Conservation (phyloP, 805 yeast species). For the Yamadazyma akitaensis region DNA sequence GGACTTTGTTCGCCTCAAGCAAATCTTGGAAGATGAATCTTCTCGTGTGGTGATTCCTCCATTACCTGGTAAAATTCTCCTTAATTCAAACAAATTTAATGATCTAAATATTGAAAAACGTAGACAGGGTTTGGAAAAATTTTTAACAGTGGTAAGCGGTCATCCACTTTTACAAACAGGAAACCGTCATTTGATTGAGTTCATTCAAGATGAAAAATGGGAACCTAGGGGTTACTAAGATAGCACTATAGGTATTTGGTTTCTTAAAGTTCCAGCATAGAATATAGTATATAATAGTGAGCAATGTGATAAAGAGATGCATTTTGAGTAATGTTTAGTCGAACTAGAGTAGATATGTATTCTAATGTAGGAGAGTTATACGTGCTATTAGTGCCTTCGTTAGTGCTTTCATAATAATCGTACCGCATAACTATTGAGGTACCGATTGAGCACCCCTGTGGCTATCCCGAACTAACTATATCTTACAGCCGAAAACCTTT, state of each 20-base stretch:
- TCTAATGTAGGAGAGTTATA: too few species aligned
- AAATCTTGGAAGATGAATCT: constrained; percentile 69
- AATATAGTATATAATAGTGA: neutral
- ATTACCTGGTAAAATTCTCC: constrained; percentile 83
- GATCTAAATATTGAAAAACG: constrained; percentile 82
- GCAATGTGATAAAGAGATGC: neutral
- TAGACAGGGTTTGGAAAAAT: constrained; percentile 77
- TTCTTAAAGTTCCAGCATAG: neutral
- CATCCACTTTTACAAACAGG: constrained; percentile 94
- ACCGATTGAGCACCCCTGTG: neutral
- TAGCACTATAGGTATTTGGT: too few species aligned
- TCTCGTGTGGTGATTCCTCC: constrained; percentile 80
- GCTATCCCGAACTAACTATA: neutral
- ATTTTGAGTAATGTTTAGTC: too few species aligned
- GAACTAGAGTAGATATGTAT: neutral
- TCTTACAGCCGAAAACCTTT: neutral
- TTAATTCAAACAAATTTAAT: constrained; percentile 65
- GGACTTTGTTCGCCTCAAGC: constrained; percentile 81
- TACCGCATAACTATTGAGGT: neutral
- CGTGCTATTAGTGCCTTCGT: too few species aligned
- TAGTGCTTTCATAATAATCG: too few species aligned
- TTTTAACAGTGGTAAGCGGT: constrained; percentile 75
- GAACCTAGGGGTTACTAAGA: constrained; percentile 24
- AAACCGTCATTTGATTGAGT: constrained; percentile 68
- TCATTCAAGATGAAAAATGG: constrained; percentile 87